Percentiles rank a stretch among this genome's conserved stretches.
phyloP scores from a whole-genome alignment of 208 protist species.

The Leptomonas pyrrhocoris region DNA sequence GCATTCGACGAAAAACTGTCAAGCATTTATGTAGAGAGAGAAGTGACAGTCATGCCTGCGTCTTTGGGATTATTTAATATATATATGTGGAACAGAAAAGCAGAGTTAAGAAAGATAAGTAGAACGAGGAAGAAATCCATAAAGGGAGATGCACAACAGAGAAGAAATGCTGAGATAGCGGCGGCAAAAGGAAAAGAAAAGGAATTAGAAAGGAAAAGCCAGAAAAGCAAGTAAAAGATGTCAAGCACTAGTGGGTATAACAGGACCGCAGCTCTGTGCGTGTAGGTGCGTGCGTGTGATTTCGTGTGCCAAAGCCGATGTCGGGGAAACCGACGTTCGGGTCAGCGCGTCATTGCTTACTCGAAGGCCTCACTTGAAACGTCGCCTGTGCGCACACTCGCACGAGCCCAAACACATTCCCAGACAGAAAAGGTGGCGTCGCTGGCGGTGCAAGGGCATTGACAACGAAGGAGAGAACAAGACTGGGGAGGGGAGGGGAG shows the following conservation, averaged over 20 bases:
- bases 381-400: neutral
- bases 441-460: neutral
- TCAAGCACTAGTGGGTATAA: neutral
- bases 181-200: conserved; percentile 12
- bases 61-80: too few species aligned
- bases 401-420: neutral
- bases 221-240: neutral
- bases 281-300: neutral
- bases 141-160: conserved; percentile 13
- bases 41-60: too few species aligned
- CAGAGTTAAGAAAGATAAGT: neutral
- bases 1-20: too few species aligned
- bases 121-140: conserved; percentile 6
- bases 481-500: too few species aligned
- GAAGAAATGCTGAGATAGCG: conserved; percentile 16
- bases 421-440: neutral
- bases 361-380: too few species aligned
- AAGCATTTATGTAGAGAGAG: too few species aligned
- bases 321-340: neutral
- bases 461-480: conserved; percentile 8
- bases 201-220: neutral
- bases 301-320: neutral
- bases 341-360: too few species aligned
- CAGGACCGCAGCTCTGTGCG: neutral
- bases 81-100: neutral